Percentiles rank a stretch among this genome's conserved stretches.
These are phyloP conservation scores for Syzygium malaccense DNA, from an alignment of 441 rosid species.

Conservation along the genomic window DNA sequence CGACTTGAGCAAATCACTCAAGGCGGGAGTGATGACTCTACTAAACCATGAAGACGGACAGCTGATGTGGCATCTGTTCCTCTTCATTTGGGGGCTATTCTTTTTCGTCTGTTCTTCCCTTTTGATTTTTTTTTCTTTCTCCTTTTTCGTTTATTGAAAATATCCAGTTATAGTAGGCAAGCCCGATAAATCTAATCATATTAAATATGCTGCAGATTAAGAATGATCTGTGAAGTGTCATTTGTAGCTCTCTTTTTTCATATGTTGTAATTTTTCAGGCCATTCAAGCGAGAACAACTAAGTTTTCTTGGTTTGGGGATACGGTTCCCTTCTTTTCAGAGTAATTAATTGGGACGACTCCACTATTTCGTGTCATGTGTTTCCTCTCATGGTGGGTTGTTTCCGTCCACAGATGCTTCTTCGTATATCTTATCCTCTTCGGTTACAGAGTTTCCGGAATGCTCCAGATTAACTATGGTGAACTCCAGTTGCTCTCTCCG, in stretches of 20 bases:
- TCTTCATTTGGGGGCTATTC: background rate
- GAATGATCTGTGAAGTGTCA: background rate
- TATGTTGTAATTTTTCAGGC: background rate
- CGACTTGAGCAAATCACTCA: constrained; percentile 21
- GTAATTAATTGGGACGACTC: background rate
- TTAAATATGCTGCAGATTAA: background rate
- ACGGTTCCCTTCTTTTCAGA: background rate
- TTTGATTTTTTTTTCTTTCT: background rate
- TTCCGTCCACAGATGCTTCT: background rate
- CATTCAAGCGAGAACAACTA: background rate
- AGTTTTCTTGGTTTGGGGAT: background rate
- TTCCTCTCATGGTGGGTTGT: background rate
- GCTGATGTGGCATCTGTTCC: background rate
- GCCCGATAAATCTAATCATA: background rate
- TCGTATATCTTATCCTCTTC: background rate
- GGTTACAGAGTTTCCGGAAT: background rate
- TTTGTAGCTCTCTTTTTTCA: background rate
- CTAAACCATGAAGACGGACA: background rate
- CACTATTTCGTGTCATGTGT: background rate
- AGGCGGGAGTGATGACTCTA: background rate
- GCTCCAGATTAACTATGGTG: background rate
- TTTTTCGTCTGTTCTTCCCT: background rate
- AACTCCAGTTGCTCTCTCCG: background rate
- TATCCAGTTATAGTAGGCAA: background rate
- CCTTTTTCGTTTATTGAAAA: background rate